Percentiles rank a stretch among this genome's conserved stretches.
Conservation (phyloP, 106 monocot species). For the Dioscorea zingiberensis region DNA sequence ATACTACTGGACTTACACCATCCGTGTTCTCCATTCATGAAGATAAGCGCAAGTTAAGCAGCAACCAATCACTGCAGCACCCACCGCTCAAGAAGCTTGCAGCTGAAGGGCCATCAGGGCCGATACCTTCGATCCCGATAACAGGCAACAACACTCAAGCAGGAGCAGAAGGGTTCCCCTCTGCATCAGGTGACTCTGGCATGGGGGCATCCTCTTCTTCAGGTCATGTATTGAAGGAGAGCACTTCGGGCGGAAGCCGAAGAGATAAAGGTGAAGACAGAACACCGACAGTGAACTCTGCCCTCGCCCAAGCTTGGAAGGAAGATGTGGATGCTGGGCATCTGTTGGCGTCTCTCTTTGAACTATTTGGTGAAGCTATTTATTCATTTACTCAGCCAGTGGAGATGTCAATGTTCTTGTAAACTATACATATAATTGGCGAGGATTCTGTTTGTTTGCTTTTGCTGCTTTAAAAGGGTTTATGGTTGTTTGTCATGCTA, state of each 20-base stretch:
- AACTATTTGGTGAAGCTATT: slow-evolving; percentile 83
- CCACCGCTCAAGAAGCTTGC: slow-evolving; percentile 75
- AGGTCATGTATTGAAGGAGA: slow-evolving; percentile 26
- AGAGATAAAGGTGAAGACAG: slow-evolving; percentile 14
- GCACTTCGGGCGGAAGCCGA: slow-evolving; percentile 13
- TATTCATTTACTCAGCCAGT: slow-evolving; percentile 66
- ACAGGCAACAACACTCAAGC: slow-evolving; percentile 15
- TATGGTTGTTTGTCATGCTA: too few relatives aligned
- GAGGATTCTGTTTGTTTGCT: too few relatives aligned
- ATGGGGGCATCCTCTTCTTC: slow-evolving; percentile 28
- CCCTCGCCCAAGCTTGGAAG: slow-evolving; percentile 82
- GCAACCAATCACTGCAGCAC: slow-evolving; percentile 34
- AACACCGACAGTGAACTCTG: slow-evolving; percentile 18
- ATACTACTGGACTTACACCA: too few relatives aligned
- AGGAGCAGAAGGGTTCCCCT: slow-evolving; percentile 26
- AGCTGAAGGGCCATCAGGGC: slow-evolving; percentile 24
- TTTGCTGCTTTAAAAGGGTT: too few relatives aligned
- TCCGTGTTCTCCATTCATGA: background rate
- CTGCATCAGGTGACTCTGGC: slow-evolving; percentile 16
- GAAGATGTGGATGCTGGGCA: slow-evolving; percentile 75
- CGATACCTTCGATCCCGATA: slow-evolving; percentile 17
- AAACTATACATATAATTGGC: background rate
- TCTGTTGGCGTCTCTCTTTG: slow-evolving; percentile 65
- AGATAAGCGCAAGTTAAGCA: slow-evolving; percentile 64
- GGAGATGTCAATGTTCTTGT: slow-evolving; percentile 65